phyloP scores from a whole-genome alignment of 257 asterid genomes.

The Forsythia suspensa region DNA sequence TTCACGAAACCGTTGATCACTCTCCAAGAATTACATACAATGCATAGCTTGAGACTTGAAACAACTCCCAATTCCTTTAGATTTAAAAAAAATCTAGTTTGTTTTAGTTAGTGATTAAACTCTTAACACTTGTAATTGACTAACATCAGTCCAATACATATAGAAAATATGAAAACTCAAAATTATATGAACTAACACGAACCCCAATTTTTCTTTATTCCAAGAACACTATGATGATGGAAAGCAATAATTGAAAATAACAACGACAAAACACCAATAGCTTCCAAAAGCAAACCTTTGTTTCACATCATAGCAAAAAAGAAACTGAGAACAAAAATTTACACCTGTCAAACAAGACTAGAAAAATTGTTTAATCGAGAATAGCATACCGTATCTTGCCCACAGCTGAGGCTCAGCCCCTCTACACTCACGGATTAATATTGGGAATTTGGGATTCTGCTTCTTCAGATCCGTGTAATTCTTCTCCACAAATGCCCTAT shows the following conservation, averaged over 20 bases:
- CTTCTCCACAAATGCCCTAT: conserved; percentile 8
- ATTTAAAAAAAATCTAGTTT: too few relatives aligned
- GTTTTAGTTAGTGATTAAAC: not conserved
- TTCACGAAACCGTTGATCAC: not conserved
- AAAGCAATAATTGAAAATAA: not conserved
- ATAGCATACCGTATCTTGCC: conserved; percentile 15
- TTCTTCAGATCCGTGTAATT: conserved; percentile 13
- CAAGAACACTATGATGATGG: not conserved
- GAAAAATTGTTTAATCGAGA: not conserved
- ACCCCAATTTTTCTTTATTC: too few relatives aligned
- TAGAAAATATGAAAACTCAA: too few relatives aligned
- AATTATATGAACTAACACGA: too few relatives aligned
- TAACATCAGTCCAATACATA: not conserved
- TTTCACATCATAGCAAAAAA: not conserved
- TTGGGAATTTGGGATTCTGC: conserved; percentile 13
- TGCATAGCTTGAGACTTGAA: not conserved
- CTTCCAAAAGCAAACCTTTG: not conserved
- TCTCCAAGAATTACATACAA: not conserved
- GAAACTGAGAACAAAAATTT: too few relatives aligned
- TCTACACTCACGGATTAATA: conserved; percentile 8
- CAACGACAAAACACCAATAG: not conserved
- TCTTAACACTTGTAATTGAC: not conserved
- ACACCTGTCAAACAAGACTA: not conserved
- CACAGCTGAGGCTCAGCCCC: conserved; percentile 16
- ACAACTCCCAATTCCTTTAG: not conserved